Evolutionary conservation across 441 rosid genomes (phyloP).

Genomic region (Brassica hybrid): DNA sequence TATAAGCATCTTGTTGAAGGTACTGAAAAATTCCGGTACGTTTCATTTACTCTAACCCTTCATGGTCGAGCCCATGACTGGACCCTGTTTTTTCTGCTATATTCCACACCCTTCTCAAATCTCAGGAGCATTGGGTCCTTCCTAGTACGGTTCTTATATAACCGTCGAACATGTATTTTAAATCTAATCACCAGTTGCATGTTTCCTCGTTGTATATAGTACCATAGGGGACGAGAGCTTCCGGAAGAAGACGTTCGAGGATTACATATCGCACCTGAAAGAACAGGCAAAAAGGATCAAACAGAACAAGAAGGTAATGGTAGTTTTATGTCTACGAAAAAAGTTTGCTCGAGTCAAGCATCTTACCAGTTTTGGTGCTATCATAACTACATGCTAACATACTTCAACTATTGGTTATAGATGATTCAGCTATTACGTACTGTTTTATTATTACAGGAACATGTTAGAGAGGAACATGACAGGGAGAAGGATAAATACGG

Average conservation of each 20-base stretch:
- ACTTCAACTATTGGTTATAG: constrained; percentile 15
- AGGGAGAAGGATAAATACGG: constrained; percentile 55
- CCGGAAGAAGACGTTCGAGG: constrained; percentile 58
- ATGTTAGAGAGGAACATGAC: constrained; percentile 60
- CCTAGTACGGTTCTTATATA: constrained; percentile 15
- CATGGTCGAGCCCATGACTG: constrained; percentile 16
- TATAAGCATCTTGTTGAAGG: constrained; percentile 57
- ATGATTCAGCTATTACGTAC: constrained; percentile 11
- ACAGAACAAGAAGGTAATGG: constrained; percentile 64
- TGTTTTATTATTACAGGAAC: constrained; percentile 49
- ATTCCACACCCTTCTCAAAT: constrained; percentile 19
- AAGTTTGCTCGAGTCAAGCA: constrained; percentile 6
- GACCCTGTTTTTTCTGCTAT: constrained; percentile 17
- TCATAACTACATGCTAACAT: constrained; percentile 21
- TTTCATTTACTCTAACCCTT: constrained; percentile 19
- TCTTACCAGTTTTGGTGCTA: constrained; percentile 19
- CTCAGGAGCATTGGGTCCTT: constrained; percentile 13
- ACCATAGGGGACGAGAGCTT: constrained; percentile 62
- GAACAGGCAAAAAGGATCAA: constrained; percentile 59
- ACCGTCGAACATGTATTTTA: not conserved
- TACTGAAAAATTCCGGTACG: constrained; percentile 68
- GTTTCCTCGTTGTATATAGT: constrained; percentile 43
- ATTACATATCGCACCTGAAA: constrained; percentile 55
- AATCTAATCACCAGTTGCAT: constrained; percentile 10
- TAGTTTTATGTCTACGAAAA: not conserved